Evolutionary conservation across 1,284 basidiomycete species (phyloP).

Genomic region (Boletus semigastroideus): DNA sequence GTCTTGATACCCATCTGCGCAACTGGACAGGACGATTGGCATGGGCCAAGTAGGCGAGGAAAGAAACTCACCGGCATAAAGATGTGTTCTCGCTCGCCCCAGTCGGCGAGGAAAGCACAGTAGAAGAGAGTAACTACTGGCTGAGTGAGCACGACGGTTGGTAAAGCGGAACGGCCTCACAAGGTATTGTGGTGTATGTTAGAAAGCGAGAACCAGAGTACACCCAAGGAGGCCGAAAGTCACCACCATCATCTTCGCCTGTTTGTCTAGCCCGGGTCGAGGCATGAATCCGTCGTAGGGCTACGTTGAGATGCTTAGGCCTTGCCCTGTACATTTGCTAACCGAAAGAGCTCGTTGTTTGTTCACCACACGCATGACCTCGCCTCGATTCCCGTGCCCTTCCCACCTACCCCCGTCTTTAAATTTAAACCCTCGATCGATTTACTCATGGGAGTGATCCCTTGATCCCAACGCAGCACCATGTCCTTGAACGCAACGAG

Average conservation of each 20-base stretch:
- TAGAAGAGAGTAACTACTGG: constrained; percentile 51
- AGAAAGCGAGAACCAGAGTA: constrained; percentile 47
- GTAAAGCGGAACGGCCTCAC: constrained; percentile 31
- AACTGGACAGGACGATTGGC: constrained; percentile 31
- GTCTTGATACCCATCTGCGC: constrained; percentile 45
- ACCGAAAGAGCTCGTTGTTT: no score
- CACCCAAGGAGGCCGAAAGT: constrained; percentile 59
- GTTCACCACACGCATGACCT: neutral
- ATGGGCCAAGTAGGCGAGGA: neutral
- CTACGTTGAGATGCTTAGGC: constrained; percentile 6
- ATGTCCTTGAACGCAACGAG: constrained; percentile 22
- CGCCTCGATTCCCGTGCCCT: neutral
- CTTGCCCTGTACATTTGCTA: constrained; percentile 9
- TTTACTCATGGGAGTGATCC: constrained; percentile 2
- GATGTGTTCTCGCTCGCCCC: constrained; percentile 67
- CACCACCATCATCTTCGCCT: constrained; percentile 27
- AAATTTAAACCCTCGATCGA: neutral
- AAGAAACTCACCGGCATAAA: constrained; percentile 58
- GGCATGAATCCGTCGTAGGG: neutral
- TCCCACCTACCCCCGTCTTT: constrained; percentile 12
- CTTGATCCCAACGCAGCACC: constrained; percentile 6
- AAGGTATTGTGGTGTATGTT: constrained; percentile 50
- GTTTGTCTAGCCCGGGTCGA: constrained; percentile 19
- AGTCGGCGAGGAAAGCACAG: constrained; percentile 63
- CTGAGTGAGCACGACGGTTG: neutral